Conservation (phyloP, 257 asterid species). For the Solanum habrochaites region DNA sequence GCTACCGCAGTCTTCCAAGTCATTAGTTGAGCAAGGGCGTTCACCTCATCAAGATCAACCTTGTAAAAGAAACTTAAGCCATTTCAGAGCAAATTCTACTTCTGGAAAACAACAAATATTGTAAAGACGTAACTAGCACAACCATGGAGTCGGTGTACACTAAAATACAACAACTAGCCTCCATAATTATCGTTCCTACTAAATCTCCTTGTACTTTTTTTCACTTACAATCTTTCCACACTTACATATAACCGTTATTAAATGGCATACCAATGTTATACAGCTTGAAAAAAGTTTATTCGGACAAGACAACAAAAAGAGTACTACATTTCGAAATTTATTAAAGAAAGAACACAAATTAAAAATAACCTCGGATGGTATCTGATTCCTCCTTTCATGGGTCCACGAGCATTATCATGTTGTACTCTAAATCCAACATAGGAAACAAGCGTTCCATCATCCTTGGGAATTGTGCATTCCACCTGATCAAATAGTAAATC, state of each 20-base stretch:
- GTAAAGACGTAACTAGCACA: not conserved
- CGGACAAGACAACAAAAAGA: not conserved
- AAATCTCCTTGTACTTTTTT: not conserved
- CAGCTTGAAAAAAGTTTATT: not conserved
- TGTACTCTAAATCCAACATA: slow-evolving; percentile 89
- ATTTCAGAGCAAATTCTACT: slow-evolving; percentile 8
- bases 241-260: not conserved
- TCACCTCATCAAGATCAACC: slow-evolving; percentile 98
- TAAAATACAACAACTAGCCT: not conserved
- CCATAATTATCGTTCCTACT: not conserved
- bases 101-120: not conserved
- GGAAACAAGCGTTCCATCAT: slow-evolving; percentile 80
- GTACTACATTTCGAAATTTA: not conserved
- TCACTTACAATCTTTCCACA: not conserved
- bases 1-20: slow-evolving; percentile 99
- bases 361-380: slow-evolving; percentile 80
- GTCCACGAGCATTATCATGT: slow-evolving; percentile 96
- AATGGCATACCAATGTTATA: not conserved
- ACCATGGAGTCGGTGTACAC: not conserved
- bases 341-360: not conserved
- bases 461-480: slow-evolving; percentile 91
- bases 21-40: slow-evolving; percentile 98
- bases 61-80: slow-evolving; percentile 5
- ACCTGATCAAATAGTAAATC: slow-evolving; percentile 39
- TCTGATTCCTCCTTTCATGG: slow-evolving; percentile 99